Conservation (phyloP, 2,329 filamentous ascomycete genomes). For the Alternaria panax region DNA sequence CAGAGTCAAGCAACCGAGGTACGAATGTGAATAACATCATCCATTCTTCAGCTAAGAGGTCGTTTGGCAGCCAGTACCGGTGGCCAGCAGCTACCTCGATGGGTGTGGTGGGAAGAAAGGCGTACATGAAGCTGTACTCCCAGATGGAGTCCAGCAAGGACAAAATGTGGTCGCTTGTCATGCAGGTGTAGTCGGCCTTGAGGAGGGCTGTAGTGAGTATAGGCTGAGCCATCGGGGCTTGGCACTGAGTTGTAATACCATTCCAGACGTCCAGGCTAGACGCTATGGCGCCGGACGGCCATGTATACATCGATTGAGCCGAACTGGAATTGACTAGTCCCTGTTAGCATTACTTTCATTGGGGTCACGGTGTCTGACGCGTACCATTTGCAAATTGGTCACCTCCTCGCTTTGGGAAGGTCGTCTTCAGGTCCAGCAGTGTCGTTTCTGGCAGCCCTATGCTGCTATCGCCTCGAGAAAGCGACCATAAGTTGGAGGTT, state of each 20-base stretch:
- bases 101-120: neutral
- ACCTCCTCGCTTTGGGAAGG: neutral
- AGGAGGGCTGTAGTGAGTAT: neutral
- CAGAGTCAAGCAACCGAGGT: neutral
- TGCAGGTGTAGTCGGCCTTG: neutral
- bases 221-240: neutral
- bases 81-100: slow-evolving; percentile 7
- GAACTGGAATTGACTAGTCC: neutral
- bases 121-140: neutral
- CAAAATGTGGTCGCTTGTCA: neutral
- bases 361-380: neutral
- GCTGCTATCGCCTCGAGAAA: neutral
- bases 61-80: slow-evolving; percentile 9
- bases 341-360: neutral
- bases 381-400: neutral
- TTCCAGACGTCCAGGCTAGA: neutral
- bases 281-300: neutral
- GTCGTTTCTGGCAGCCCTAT: neutral
- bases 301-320: neutral
- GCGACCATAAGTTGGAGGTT: neutral
- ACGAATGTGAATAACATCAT: slow-evolving; percentile 4
- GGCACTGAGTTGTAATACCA: neutral
- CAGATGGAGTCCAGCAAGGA: neutral
- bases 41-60: slow-evolving; percentile 8
- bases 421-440: neutral